These are phyloP conservation scores for Metschnikowia santaceciliae DNA, from an alignment of 805 yeast species.

Conservation along the genomic window DNA sequence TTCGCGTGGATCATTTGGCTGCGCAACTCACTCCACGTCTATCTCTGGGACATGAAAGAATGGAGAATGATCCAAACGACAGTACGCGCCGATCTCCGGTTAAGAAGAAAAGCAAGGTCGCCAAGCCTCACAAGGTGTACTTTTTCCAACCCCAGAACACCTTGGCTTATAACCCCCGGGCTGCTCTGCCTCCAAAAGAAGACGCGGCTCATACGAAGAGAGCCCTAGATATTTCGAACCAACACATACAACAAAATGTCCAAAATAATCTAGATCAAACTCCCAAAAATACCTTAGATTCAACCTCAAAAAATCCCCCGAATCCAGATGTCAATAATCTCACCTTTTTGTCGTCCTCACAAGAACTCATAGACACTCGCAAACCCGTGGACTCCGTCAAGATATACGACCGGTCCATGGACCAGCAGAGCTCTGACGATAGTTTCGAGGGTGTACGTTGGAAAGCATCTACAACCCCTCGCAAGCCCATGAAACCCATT, in stretches of 20 bases:
- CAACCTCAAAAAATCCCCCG: background rate
- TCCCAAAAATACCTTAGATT: background rate
- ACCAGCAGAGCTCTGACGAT: conserved; percentile 39
- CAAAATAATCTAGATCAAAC: background rate
- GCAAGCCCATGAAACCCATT: conserved; percentile 14
- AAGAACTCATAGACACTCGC: background rate
- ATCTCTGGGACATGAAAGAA: conserved; percentile 4
- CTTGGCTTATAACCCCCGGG: conserved; percentile 18
- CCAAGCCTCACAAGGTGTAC: conserved; percentile 26
- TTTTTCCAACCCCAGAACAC: conserved; percentile 34
- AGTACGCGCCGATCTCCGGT: conserved; percentile 8
- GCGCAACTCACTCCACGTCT: background rate
- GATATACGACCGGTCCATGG: conserved; percentile 13
- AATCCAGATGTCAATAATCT: background rate
- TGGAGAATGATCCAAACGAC: background rate
- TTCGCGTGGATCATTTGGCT: conserved; percentile 7
- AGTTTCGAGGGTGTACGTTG: conserved; percentile 41
- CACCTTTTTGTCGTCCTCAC: background rate
- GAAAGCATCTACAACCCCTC: conserved; percentile 15
- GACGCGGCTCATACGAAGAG: background rate
- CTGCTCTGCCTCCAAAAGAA: background rate
- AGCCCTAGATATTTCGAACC: too few relatives aligned
- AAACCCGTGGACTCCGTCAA: conserved; percentile 1
- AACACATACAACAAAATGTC: too few relatives aligned
- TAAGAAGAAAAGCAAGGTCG: conserved; percentile 11